Percentiles rank a stretch among this genome's conserved stretches.
These are phyloP conservation scores for Colletotrichum lupini DNA, from an alignment of 2,329 filamentous ascomycete species.

Conservation along the genomic window DNA sequence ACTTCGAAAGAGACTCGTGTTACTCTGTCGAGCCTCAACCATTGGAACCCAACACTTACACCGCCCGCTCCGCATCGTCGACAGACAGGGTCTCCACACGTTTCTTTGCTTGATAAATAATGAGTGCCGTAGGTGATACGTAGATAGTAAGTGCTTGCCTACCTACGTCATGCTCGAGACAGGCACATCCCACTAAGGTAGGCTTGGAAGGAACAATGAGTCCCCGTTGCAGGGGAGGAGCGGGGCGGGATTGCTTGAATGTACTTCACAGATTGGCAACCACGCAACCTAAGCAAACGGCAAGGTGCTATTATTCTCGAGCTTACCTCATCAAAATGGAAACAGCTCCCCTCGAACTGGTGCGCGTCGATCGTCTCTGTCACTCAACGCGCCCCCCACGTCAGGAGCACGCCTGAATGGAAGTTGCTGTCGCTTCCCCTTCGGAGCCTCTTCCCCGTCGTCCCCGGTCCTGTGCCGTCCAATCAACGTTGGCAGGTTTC, in stretches of 20 bases:
- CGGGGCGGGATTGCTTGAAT: conserved; percentile 32
- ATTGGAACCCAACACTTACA: conserved; percentile 31
- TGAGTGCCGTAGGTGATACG: neutral
- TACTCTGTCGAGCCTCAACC: conserved; percentile 1
- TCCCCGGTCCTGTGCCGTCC: conserved; percentile 8
- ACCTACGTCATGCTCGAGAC: conserved; percentile 1
- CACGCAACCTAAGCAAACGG: too few species aligned
- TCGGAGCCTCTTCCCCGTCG: conserved; percentile 23
- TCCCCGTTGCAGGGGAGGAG: neutral
- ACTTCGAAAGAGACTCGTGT: neutral
- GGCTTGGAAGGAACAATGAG: neutral
- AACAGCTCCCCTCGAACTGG: neutral
- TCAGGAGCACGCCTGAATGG: conserved; percentile 1
- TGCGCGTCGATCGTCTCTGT: neutral
- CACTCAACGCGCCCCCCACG: conserved; percentile 19
- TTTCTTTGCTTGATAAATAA: conserved; percentile 4
- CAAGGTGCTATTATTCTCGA: too few species aligned
- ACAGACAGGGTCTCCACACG: conserved; percentile 5
- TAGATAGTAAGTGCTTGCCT: neutral
- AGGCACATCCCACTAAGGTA: conserved; percentile 21
- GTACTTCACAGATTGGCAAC: neutral
- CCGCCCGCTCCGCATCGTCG: conserved; percentile 12
- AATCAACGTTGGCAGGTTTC: conserved; percentile 5
- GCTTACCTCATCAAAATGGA: neutral
- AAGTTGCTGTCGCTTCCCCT: neutral